phyloP scores from a whole-genome alignment of 108 stramenopile species.

The Nannochloropsis granulata region DNA sequence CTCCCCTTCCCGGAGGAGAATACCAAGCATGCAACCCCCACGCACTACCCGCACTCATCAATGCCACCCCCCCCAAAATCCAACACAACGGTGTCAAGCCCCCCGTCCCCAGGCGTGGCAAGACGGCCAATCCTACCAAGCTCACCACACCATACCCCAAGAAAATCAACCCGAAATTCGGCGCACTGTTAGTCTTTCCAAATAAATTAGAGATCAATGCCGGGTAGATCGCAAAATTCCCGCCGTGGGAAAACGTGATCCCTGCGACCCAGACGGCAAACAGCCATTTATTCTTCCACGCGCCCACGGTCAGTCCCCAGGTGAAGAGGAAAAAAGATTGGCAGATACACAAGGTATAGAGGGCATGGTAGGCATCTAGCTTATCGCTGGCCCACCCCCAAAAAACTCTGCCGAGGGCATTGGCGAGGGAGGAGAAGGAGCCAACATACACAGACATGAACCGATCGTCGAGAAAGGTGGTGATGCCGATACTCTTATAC shows the following conservation, averaged over 20 bases:
- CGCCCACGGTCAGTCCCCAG: neutral
- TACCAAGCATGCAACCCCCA: neutral
- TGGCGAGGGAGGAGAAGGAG: neutral
- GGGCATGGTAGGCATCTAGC: neutral
- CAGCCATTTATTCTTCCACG: neutral
- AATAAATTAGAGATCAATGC: neutral
- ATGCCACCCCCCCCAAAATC: neutral
- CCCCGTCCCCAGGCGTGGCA: neutral
- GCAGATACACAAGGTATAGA: neutral
- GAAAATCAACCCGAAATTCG: constrained; percentile 13
- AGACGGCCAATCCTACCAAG: neutral
- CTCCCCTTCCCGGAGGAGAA: neutral
- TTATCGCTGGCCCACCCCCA: neutral
- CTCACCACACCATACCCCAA: neutral
- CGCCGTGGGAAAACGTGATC: neutral
- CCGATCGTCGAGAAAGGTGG: neutral
- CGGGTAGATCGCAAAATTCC: constrained; percentile 19
- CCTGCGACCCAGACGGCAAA: neutral
- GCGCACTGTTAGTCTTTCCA: neutral
- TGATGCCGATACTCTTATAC: neutral
- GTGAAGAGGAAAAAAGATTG: neutral
- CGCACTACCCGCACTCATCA: neutral
- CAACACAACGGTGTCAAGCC: neutral
- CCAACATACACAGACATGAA: neutral
- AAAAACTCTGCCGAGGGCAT: neutral